phyloP scores from a whole-genome alignment of 345 rosid species.

The Ceriops tagal region DNA sequence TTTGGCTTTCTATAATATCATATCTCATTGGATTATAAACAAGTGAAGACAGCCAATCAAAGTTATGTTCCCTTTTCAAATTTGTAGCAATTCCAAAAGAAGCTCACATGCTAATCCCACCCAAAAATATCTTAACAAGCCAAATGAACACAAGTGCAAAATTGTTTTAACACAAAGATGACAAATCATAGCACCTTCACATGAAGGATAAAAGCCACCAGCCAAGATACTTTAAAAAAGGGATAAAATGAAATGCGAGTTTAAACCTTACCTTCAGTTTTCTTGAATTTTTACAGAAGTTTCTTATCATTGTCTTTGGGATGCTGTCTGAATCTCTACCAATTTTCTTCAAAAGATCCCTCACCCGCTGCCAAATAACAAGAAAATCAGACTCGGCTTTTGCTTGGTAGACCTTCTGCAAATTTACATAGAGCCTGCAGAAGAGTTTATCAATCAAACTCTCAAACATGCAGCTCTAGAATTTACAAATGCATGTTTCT shows the following conservation, averaged over 20 bases:
- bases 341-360: conserved; percentile 56
- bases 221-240: background rate
- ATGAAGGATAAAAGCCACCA: background rate
- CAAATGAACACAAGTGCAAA: background rate
- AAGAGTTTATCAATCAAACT: conserved; percentile 5
- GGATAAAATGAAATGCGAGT: background rate
- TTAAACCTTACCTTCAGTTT: conserved; percentile 66
- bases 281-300: conserved; percentile 85
- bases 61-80: no score
- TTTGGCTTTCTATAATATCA: background rate
- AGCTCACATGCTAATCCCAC: no score
- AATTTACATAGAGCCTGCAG: conserved; percentile 72
- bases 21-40: background rate
- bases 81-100: no score
- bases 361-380: conserved; percentile 62
- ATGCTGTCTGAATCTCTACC: conserved; percentile 74
- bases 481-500: background rate
- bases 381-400: conserved; percentile 93
- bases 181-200: background rate
- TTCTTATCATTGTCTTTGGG: conserved; percentile 57
- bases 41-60: no score
- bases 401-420: conserved; percentile 84
- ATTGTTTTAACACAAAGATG: background rate
- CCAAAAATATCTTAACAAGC: background rate
- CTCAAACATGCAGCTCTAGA: background rate